Base-by-base conservation (phyloP, 192 early-diverging fungal species). In the Thoreauomyces humboldtii region DNA sequence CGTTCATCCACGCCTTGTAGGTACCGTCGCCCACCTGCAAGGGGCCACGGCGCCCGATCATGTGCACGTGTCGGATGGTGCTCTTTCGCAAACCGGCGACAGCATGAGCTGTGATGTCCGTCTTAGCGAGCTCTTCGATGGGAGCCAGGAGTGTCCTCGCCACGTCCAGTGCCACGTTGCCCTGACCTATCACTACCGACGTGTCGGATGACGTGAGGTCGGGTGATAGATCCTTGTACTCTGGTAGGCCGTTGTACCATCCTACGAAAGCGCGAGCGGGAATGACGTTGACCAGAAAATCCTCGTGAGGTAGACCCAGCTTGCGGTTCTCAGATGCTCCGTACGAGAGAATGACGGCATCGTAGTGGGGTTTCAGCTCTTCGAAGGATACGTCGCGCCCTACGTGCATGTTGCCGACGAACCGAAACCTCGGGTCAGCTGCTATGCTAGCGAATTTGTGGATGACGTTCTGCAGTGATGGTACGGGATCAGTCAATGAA, bases 161-260 rank as follows among this genome's bases (percentile, higher is more conserved):
- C 17, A 91, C 87, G 78, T 97, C 94, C 47, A 97, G 71, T 0
- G 93, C 93, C 0, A 98, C 94, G 62, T 98, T 98, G 0, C 96
- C 96, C 27, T 94, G 92, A 2, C 94, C 96, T 35, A 98, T 77
- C 1, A 96, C 77, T 0, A 93, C 86, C 0, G 89, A 89, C 0
- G 84, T 91, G 47, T 96, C 94, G 0, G 79, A 80, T 5, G 61
- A 21, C 15, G 37, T 59, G 29, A 95, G 72, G 69, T 92, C 89
- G 4, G 81, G 59, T 4, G 77, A 29, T 41, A 92, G 61, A 36
- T 84, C 61, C 47, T 81, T 80, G 33, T 84, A 81, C 14, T 81
- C 83, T 0, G 91, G 92, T 19, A 87, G 60, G 0, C 96, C 96
- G 71, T 98, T 98, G 65, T 97, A 96, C 90, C 94, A 98, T 22